Conservation (phyloP, 164 flowering plant species). For the Saururus chinensis region DNA sequence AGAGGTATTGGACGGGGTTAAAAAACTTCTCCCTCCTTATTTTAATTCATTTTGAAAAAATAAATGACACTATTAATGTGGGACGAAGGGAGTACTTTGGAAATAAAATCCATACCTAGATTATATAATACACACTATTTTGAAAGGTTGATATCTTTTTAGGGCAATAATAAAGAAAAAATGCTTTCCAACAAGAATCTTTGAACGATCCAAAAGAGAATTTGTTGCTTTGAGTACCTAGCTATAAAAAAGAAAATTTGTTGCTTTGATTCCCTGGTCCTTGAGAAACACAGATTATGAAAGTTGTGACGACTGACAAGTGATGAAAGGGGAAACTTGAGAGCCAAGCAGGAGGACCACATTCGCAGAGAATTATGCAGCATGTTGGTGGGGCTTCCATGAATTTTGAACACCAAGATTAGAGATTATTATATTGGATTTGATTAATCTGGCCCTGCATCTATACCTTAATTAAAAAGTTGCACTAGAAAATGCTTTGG, state of each 20-base stretch:
- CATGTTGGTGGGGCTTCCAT: not conserved
- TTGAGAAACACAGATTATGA: not conserved
- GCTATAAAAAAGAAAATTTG: not conserved
- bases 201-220: not conserved
- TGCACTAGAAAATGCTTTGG: not conserved
- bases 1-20: no score
- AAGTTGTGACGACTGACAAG: not conserved
- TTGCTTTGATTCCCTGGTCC: not conserved
- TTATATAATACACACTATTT: no score
- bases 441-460: no score
- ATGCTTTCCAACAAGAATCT: not conserved
- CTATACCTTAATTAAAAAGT: no score
- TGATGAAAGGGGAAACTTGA: not conserved
- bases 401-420: no score
- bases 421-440: no score
- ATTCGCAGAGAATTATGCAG: not conserved
- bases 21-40: no score
- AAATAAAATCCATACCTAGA: no score
- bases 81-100: no score
- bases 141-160: not conserved
- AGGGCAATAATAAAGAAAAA: not conserved
- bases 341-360: not conserved
- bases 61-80: no score
- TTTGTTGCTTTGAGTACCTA: not conserved
- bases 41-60: no score